Evolutionary conservation across 164 flowering plant species (phyloP), one percentile per base, ranked within the genome.

Genomic region (Vitis rotundifolia): DNA sequence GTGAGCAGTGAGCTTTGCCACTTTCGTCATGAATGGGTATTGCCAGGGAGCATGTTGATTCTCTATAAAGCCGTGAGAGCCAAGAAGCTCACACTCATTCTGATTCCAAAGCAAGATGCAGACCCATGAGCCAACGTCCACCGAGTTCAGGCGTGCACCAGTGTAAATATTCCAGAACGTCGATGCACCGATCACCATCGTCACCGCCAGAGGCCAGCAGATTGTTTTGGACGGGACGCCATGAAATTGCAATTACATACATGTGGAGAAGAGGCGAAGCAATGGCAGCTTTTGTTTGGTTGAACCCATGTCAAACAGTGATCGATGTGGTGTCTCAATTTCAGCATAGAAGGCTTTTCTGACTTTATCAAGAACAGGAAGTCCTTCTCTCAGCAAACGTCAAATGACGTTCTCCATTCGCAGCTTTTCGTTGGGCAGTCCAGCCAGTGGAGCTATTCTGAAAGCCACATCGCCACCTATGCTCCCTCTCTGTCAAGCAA

Each of bases 1-100:
- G n/a, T 75, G 77, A 16, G 74, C 77, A 64, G 15, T 52, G 56
- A 75, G 77, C 74, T 75, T 74, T 15, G 73, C 73, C 66, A 70
- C 65, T 57, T 70, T 74, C 48, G 49, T 47, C 73, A 74, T 64
- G 3, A 73, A 74, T 8, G 77, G 77, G 28, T 74, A 74, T 47
- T 74, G 69, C 77, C 77, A 74, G 13, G 69, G 70, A 47, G 44
- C 58, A 64, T 69, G 77, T 57, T 69, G 73, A 16, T 69, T 74
- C 66, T 73, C 9, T 1, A 59, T 2, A 29, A 69, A 69, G 2
- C 77, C 77, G 29, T 74, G 77, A 47, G 77, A 74, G 53, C 77
- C 69, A 16, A 74, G 73, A 51, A 74, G 15, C 51, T 74, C 73
- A 6, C 77, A 9, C 66, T 69, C 69, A 12, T 60, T 48, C 66